A percentile compares a stretch with the other conserved stretches of the same genome.
These are phyloP conservation scores for Cokeromyces recurvatus DNA, from an alignment of 371 early-diverging fungal species.

Conservation along the genomic window DNA sequence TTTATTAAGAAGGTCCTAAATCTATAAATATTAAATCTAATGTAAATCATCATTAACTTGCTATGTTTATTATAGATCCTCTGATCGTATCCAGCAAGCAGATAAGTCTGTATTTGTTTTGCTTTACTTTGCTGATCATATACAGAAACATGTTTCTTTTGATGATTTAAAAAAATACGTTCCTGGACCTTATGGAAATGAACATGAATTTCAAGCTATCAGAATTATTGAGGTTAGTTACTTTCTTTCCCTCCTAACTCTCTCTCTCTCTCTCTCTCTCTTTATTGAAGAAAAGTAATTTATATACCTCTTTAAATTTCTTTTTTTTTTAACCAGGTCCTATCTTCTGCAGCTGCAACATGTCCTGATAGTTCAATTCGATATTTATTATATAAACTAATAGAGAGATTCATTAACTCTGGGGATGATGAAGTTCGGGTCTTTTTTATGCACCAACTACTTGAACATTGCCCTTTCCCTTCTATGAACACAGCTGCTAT, in stretches of 20 bases:
- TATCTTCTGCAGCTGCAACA: constrained; percentile 15
- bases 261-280: too few species aligned
- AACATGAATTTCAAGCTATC: neutral
- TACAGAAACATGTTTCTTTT: constrained; percentile 3
- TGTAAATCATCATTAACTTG: too few species aligned
- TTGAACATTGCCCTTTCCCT: constrained; percentile 29
- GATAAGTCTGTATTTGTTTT: constrained; percentile 17
- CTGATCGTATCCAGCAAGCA: neutral
- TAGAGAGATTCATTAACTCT: constrained; percentile 15
- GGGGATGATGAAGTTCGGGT: constrained; percentile 20
- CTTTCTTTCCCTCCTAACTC: too few species aligned
- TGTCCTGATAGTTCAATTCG: constrained; percentile 16
- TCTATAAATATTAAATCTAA: too few species aligned
- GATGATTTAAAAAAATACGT: constrained; percentile 10
- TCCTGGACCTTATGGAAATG: constrained; percentile 3
- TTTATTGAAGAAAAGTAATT: too few species aligned
- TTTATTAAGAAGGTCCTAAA: constrained; percentile 4
- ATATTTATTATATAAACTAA: constrained; percentile 20
- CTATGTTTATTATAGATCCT: too few species aligned
- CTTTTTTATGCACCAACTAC: constrained; percentile 20
- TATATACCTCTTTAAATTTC: too few species aligned
- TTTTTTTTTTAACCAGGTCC: neutral
- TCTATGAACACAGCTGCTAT: constrained; percentile 37
- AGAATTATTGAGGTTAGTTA: constrained; percentile 5
- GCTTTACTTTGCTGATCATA: constrained; percentile 13